Conservation (phyloP, 495 filamentous ascomycete genomes). For the Penicillium egyptiacum region DNA sequence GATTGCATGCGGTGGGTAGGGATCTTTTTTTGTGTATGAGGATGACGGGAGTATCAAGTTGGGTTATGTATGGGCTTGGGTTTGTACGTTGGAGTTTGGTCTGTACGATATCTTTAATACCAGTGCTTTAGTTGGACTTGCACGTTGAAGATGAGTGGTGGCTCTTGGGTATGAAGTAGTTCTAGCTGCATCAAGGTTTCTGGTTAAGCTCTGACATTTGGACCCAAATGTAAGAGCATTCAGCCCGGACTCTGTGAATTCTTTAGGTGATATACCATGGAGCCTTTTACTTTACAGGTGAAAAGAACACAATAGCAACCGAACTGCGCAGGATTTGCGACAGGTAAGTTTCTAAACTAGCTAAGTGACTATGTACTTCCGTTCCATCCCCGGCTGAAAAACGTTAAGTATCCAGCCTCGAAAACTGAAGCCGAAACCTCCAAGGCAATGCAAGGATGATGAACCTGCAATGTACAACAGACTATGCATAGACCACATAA, state of each 20-base stretch:
- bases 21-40: not conserved
- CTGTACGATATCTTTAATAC: not conserved
- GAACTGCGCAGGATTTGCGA: not conserved
- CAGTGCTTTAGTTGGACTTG: not conserved
- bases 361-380: conserved; percentile 15
- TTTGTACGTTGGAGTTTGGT: conserved; percentile 2
- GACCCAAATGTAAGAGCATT: not conserved
- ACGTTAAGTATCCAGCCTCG: conserved; percentile 17
- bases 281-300: not conserved
- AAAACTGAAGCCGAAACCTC: conserved; percentile 11
- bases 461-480: conserved; percentile 16
- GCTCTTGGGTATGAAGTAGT: not conserved
- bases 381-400: conserved; percentile 18
- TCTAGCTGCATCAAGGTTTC: not conserved
- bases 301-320: not conserved
- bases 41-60: not conserved
- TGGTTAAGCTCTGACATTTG: not conserved
- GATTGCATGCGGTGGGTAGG: not conserved
- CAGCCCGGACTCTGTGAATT: not conserved
- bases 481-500: conserved; percentile 6
- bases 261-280: not conserved
- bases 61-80: not conserved
- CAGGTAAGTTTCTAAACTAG: conserved; percentile 1
- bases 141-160: not conserved
- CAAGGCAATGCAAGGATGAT: conserved; percentile 16